phyloP scores from a whole-genome alignment of 805 yeast species.

The Ogataea ramenticola region DNA sequence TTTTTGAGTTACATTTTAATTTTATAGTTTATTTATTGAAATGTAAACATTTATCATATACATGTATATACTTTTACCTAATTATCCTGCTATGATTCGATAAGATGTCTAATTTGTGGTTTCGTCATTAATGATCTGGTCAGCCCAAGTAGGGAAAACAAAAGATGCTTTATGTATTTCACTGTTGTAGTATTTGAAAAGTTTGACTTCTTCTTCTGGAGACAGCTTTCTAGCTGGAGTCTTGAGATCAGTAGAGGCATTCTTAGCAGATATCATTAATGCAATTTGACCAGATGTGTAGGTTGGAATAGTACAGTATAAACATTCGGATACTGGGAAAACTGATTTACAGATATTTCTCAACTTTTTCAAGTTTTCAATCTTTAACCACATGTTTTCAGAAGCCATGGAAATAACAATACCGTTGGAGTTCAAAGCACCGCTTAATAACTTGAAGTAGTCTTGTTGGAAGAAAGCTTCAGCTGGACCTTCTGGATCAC shows the following conservation, averaged over 20 bases:
- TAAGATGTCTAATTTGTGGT: background rate
- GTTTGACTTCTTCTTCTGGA: constrained; percentile 36
- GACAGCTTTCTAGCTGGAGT: constrained; percentile 44
- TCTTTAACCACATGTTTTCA: constrained; percentile 72
- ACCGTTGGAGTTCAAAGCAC: constrained; percentile 55
- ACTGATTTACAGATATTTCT: constrained; percentile 43
- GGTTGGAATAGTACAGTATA: constrained; percentile 79
- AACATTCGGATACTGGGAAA: constrained; percentile 55
- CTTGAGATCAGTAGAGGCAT: constrained; percentile 35
- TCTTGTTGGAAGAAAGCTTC: constrained; percentile 75
- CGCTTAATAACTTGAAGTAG: constrained; percentile 61
- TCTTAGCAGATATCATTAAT: constrained; percentile 62
- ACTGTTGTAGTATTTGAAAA: constrained; percentile 59
- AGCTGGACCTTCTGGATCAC: constrained; percentile 94
- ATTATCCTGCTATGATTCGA: too few relatives aligned
- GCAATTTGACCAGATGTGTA: constrained; percentile 89
- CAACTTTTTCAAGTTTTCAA: constrained; percentile 43
- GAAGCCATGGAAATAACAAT: constrained; percentile 73
- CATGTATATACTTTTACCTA: too few relatives aligned
- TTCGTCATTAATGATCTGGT: constrained; percentile 14
- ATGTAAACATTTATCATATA: too few relatives aligned
- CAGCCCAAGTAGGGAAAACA: constrained; percentile 77
- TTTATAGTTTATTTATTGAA: too few relatives aligned
- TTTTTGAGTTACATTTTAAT: constrained; percentile 12
- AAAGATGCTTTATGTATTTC: constrained; percentile 66